Conservation (phyloP, 1,284 basidiomycete species). For the Fomitiporia mediterranea region DNA sequence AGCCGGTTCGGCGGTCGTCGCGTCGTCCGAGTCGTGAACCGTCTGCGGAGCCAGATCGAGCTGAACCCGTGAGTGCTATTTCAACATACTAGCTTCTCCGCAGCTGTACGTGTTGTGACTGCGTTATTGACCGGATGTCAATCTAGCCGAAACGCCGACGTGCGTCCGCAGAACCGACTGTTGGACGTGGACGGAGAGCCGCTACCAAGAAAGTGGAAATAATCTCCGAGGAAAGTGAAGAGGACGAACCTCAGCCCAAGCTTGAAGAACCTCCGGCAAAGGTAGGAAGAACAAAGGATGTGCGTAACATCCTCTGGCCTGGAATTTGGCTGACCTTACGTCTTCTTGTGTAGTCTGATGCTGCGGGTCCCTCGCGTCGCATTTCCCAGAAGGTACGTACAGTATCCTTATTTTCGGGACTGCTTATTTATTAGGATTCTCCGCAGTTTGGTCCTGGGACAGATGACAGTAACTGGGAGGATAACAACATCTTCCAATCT, state of each 20-base stretch:
- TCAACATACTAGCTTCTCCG: too few relatives aligned
- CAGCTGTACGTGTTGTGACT: slow-evolving; percentile 20
- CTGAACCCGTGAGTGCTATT: slow-evolving; percentile 44
- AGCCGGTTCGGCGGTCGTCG: slow-evolving; percentile 41
- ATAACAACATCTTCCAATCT: slow-evolving; percentile 80
- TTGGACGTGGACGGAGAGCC: slow-evolving; percentile 42
- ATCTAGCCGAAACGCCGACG: slow-evolving; percentile 53
- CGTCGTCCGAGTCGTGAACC: slow-evolving; percentile 47
- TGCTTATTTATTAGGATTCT: slow-evolving; percentile 23
- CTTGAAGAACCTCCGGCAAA: slow-evolving; percentile 13
- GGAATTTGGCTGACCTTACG: background rate
- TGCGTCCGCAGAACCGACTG: slow-evolving; percentile 64
- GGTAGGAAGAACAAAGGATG: slow-evolving; percentile 12
- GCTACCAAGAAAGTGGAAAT: slow-evolving; percentile 37
- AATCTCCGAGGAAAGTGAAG: slow-evolving; percentile 72
- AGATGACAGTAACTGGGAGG: slow-evolving; percentile 79
- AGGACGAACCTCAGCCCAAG: slow-evolving; percentile 50
- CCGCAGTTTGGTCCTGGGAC: slow-evolving; percentile 22
- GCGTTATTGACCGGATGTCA: slow-evolving; percentile 22
- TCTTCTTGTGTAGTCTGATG: background rate
- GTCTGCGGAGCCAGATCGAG: slow-evolving; percentile 36
- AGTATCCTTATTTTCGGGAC: background rate
- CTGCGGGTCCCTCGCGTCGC: slow-evolving; percentile 15
- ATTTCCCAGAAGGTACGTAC: slow-evolving; percentile 12
- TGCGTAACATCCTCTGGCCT: background rate